Evolutionary conservation across 106 monocot genomes (phyloP).

Genomic region (Phalaenopsis equestris): DNA sequence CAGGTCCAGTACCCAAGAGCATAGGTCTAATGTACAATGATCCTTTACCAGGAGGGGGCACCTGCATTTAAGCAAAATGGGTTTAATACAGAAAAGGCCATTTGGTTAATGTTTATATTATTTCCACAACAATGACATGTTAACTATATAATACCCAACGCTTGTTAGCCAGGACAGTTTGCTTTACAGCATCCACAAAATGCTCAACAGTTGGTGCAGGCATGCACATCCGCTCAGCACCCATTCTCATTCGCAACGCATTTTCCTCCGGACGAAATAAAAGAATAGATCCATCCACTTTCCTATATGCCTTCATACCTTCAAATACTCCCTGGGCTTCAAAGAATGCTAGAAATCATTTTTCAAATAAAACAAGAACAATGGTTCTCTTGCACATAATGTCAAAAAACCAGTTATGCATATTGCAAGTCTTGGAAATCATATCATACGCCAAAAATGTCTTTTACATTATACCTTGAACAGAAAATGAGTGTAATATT

Average conservation of each 20-base stretch:
- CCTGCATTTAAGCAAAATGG: slow-evolving; percentile 19
- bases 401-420: too few relatives aligned
- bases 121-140: background rate
- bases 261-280: slow-evolving; percentile 93
- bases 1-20: slow-evolving; percentile 68
- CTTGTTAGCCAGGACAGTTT: slow-evolving; percentile 75
- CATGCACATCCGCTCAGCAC: slow-evolving; percentile 95
- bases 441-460: too few relatives aligned
- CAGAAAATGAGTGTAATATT: too few relatives aligned
- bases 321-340: slow-evolving; percentile 49
- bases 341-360: background rate
- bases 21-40: slow-evolving; percentile 83
- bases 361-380: background rate
- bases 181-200: slow-evolving; percentile 81
- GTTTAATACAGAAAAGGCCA: background rate
- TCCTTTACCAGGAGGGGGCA: slow-evolving; percentile 77
- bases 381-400: background rate
- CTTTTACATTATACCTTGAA: too few relatives aligned
- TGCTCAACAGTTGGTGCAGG: slow-evolving; percentile 75
- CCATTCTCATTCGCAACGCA: slow-evolving; percentile 64
- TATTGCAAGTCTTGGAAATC: too few relatives aligned
- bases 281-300: slow-evolving; percentile 58
- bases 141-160: slow-evolving; percentile 53
- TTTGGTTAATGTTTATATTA: background rate
- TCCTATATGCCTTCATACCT: slow-evolving; percentile 68